These are phyloP conservation scores for Podaxis carcinomalis DNA, from an alignment of 768 basidiomycete species.

Conservation along the genomic window DNA sequence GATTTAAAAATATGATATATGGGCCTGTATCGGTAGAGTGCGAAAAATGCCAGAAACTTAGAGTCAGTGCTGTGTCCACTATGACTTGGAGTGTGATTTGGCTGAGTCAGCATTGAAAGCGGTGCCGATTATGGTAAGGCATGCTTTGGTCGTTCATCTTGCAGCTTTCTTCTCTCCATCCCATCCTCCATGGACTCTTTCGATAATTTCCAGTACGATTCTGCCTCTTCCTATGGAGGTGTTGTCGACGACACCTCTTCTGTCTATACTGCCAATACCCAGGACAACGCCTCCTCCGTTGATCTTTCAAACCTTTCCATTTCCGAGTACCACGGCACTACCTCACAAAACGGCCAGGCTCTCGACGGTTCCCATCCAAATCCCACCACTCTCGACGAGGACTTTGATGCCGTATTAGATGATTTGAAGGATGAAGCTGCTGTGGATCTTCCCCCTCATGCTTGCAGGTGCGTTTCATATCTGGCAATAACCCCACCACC, in stretches of 20 bases:
- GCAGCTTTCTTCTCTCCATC: constrained; percentile 4
- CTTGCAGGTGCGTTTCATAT: constrained; percentile 73
- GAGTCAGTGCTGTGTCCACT: background rate
- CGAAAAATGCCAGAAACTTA: background rate
- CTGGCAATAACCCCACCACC: constrained; percentile 12
- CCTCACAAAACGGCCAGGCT: constrained; percentile 21
- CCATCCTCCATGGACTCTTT: constrained; percentile 64
- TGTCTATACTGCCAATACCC: constrained; percentile 71
- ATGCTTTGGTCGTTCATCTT: background rate
- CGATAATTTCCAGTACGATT: constrained; percentile 84
- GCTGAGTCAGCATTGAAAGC: constrained; percentile 16
- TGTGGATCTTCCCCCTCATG: constrained; percentile 84
- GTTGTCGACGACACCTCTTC: constrained; percentile 79
- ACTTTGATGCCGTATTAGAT: constrained; percentile 86
- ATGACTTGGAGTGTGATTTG: constrained; percentile 2
- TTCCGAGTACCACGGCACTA: constrained; percentile 50
- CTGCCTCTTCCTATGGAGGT: constrained; percentile 78
- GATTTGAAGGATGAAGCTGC: constrained; percentile 80
- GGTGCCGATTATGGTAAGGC: constrained; percentile 16
- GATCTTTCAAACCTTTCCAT: constrained; percentile 69
- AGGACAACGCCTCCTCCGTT: constrained; percentile 50
- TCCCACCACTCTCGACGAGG: constrained; percentile 57
- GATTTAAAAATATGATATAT: too few relatives aligned
- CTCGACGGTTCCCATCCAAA: constrained; percentile 1
- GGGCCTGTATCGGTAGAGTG: too few relatives aligned